Evolutionary conservation across 2,329 filamentous ascomycete genomes (phyloP).

Genomic region (Magnaporthiopsis incrustans): DNA sequence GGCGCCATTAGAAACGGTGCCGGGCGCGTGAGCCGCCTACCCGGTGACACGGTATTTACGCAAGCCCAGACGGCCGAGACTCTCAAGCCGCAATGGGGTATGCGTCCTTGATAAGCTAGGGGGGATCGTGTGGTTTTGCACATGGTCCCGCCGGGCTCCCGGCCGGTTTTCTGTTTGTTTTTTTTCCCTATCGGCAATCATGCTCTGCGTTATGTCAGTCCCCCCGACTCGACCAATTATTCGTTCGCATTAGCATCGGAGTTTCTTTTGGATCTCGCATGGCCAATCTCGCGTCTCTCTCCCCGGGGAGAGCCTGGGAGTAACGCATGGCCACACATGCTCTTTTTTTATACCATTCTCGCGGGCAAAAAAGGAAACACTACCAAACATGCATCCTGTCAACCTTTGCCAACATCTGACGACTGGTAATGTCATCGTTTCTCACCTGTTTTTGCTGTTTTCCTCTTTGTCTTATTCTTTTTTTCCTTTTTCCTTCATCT

Average conservation of each 20-base stretch:
- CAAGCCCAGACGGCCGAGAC: slow-evolving; percentile 55
- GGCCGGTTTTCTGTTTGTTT: neutral
- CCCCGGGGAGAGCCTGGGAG: neutral
- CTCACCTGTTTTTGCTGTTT: slow-evolving; percentile 3
- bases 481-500: slow-evolving; percentile 5
- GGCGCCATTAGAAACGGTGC: slow-evolving; percentile 72
- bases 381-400: neutral
- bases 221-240: neutral
- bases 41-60: slow-evolving; percentile 74
- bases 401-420: slow-evolving; percentile 1
- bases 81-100: slow-evolving; percentile 52
- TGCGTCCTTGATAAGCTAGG: slow-evolving; percentile 30
- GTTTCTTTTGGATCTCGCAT: slow-evolving; percentile 6
- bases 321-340: slow-evolving; percentile 1
- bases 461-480: neutral
- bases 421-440: neutral
- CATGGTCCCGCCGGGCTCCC: neutral
- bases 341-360: neutral
- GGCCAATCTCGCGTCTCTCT: neutral
- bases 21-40: slow-evolving; percentile 78
- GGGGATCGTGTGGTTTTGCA: neutral
- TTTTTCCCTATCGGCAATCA: slow-evolving; percentile 2
- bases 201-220: neutral
- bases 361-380: neutral
- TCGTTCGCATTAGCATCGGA: slow-evolving; percentile 7